Evolutionary conservation across 225 moss, liverwort and hornwort species (phyloP).

Genomic region (Pleurozium schreberi): DNA sequence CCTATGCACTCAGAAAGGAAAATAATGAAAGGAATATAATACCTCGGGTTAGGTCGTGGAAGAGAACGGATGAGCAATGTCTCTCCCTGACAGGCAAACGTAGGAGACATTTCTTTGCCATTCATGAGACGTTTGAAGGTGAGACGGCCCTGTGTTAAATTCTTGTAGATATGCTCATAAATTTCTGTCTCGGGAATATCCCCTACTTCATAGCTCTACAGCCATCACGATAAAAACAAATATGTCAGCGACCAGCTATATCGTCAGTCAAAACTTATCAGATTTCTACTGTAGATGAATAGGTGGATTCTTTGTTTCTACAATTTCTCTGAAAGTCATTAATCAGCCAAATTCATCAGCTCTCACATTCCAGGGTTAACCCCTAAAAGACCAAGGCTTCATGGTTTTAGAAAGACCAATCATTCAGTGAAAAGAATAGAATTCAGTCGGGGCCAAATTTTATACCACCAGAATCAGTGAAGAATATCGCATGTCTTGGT

Average conservation of each 20-base stretch:
- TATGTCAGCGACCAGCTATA: background rate
- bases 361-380: background rate
- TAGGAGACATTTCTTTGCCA: slow-evolving; percentile 93
- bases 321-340: background rate
- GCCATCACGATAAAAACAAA: background rate
- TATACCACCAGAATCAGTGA: background rate
- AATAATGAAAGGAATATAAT: background rate
- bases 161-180: slow-evolving; percentile 68
- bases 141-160: slow-evolving; percentile 64
- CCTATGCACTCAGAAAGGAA: background rate
- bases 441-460: background rate
- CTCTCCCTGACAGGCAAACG: slow-evolving; percentile 85
- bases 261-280: background rate
- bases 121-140: slow-evolving; percentile 78
- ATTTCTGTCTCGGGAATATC: slow-evolving; percentile 80
- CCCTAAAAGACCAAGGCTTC: background rate
- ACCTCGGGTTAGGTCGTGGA: slow-evolving; percentile 79
- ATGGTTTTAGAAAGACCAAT: background rate
- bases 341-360: background rate
- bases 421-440: background rate
- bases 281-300: background rate
- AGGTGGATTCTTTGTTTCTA: background rate
- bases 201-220: slow-evolving; percentile 51
- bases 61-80: slow-evolving; percentile 82
- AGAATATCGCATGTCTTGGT: background rate